phyloP scores from a whole-genome alignment of 2,329 filamentous ascomycete genomes.

The Penicillium sp. region DNA sequence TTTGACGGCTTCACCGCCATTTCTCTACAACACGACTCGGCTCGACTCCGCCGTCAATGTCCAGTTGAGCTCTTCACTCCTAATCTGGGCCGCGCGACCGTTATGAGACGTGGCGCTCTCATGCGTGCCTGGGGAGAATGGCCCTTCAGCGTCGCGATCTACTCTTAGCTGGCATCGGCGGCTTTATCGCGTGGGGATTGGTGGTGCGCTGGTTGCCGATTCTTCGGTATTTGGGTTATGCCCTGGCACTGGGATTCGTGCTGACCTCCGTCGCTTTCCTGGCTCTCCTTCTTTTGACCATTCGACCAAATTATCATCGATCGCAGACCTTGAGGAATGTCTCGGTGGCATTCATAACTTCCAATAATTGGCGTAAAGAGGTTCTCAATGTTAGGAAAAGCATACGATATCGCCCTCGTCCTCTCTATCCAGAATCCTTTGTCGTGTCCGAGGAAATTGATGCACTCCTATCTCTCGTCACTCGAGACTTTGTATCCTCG shows the following conservation, averaged over 20 bases:
- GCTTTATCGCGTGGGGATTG: slow-evolving; percentile 78
- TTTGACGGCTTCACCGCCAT: too few species aligned
- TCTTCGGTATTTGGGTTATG: slow-evolving; percentile 78
- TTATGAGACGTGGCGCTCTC: slow-evolving; percentile 32
- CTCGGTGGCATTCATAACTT: slow-evolving; percentile 54
- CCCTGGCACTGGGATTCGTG: slow-evolving; percentile 66
- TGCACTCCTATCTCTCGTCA: slow-evolving; percentile 65
- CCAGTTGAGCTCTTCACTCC: slow-evolving; percentile 14
- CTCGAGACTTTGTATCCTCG: slow-evolving; percentile 76
- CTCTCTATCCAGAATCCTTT: slow-evolving; percentile 69
- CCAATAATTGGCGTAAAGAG: slow-evolving; percentile 64
- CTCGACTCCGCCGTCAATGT: slow-evolving; percentile 7
- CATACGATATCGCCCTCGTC: slow-evolving; percentile 60
- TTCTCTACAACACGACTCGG: too few species aligned
- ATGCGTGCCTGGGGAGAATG: slow-evolving; percentile 47
- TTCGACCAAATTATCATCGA: slow-evolving; percentile 36
- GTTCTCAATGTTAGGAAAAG: slow-evolving; percentile 59
- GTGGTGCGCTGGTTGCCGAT: slow-evolving; percentile 74
- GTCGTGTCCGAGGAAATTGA: slow-evolving; percentile 76
- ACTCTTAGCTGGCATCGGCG: slow-evolving; percentile 37
- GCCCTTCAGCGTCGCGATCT: slow-evolving; percentile 43
- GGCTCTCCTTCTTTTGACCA: slow-evolving; percentile 56
- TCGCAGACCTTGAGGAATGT: slow-evolving; percentile 42
- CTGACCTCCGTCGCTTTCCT: slow-evolving; percentile 51
- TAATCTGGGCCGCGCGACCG: slow-evolving; percentile 20